Percentiles rank a stretch among this genome's conserved stretches.
phyloP scores from a whole-genome alignment of 2,329 filamentous ascomycete species.

The Cladosporium sp. region DNA sequence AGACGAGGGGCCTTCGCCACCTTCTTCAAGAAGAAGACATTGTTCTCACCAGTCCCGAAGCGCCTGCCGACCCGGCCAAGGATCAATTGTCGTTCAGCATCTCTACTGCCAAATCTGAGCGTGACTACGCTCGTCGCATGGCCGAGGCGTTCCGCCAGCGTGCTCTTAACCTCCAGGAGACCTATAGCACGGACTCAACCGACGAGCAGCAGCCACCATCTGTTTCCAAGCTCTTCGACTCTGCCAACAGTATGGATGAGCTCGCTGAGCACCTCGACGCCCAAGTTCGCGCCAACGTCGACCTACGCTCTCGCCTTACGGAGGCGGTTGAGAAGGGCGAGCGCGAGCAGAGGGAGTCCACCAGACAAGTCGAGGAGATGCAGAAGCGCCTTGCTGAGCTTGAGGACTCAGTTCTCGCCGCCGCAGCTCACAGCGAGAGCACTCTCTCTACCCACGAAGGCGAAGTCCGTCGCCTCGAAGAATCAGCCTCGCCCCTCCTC shows the following conservation, averaged over 20 bases:
- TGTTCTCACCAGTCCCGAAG: slow-evolving; percentile 58
- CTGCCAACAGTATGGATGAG: slow-evolving; percentile 75
- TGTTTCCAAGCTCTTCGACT: slow-evolving; percentile 62
- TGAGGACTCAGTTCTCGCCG: slow-evolving; percentile 79
- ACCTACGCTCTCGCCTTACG: slow-evolving; percentile 72
- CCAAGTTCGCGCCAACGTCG: slow-evolving; percentile 76
- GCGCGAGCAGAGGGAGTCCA: slow-evolving; percentile 75
- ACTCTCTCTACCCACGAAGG: slow-evolving; percentile 81
- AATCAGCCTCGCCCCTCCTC: slow-evolving; percentile 75
- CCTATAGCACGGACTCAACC: slow-evolving; percentile 56
- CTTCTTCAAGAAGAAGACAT: slow-evolving; percentile 84
- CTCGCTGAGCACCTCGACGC: slow-evolving; percentile 75
- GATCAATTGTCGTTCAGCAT: slow-evolving; percentile 60
- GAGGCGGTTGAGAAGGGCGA: slow-evolving; percentile 83
- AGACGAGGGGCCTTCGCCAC: slow-evolving; percentile 78
- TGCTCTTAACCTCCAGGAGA: slow-evolving; percentile 62
- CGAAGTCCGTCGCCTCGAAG: slow-evolving; percentile 72
- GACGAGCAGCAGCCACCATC: slow-evolving; percentile 48
- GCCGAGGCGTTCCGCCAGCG: slow-evolving; percentile 62
- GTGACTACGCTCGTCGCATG: slow-evolving; percentile 70
- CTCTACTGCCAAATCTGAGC: slow-evolving; percentile 67
- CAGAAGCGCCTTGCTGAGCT: slow-evolving; percentile 77
- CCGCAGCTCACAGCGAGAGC: slow-evolving; percentile 85
- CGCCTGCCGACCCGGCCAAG: slow-evolving; percentile 27
- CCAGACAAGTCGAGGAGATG: slow-evolving; percentile 77